Percentiles rank a stretch among this genome's conserved stretches.
Evolutionary conservation across 2,329 filamentous ascomycete genomes (phyloP).

Genomic region (Diaporthe ampelina): DNA sequence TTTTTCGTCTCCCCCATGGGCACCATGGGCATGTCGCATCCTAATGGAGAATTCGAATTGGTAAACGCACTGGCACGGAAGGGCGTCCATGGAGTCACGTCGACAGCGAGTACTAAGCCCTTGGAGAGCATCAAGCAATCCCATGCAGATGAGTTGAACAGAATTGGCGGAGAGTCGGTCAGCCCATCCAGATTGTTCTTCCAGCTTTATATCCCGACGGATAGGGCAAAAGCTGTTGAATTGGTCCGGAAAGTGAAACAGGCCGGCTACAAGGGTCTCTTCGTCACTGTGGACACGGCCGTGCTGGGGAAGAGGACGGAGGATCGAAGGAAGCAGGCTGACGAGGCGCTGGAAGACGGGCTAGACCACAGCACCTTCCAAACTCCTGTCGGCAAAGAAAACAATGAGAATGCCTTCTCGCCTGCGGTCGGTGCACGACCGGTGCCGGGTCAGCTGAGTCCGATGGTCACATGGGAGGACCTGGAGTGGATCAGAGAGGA

Average conservation of each 20-base stretch:
- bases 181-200: conserved; percentile 47
- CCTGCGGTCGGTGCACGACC: conserved; percentile 38
- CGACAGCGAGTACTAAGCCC: conserved; percentile 44
- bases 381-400: neutral
- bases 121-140: conserved; percentile 54
- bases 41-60: conserved; percentile 60
- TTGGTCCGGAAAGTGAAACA: conserved; percentile 50
- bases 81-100: conserved; percentile 58
- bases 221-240: conserved; percentile 51
- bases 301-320: conserved; percentile 43
- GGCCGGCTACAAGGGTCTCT: conserved; percentile 54
- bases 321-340: conserved; percentile 44
- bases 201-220: conserved; percentile 52
- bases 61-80: conserved; percentile 59
- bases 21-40: conserved; percentile 58
- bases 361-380: conserved; percentile 34
- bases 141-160: conserved; percentile 48
- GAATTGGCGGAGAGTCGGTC: conserved; percentile 44
- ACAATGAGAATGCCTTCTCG: conserved; percentile 39
- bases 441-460: conserved; percentile 38
- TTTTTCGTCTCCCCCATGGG: conserved; percentile 65
- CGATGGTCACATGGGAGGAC: conserved; percentile 43
- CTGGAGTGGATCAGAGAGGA: conserved; percentile 42
- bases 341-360: conserved; percentile 41
- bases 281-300: conserved; percentile 54